Evolutionary conservation across 371 early-diverging fungal species (phyloP), one percentile per base, ranked within the genome.

Genomic region (Fennellomyces sp.): DNA sequence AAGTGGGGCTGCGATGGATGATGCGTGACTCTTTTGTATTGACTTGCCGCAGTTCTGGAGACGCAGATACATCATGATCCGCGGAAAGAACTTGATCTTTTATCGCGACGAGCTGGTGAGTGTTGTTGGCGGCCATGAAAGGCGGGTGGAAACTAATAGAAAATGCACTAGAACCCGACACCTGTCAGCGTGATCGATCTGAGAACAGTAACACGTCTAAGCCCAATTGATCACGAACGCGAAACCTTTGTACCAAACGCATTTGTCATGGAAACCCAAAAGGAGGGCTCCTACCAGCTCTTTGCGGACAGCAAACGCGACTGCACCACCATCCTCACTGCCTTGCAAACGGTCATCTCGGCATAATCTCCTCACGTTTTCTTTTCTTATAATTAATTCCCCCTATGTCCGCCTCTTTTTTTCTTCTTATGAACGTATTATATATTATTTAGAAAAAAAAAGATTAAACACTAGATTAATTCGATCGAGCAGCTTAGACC

Each of bases 101-200:
- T 68, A 63, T 45, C 60, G 63, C 27, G 68, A 68, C 42, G 63
- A 62, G 19, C 17, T 50, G 13, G 54, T 28, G 12, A 54, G 55
- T 19, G 8, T 23, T 6, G 35, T 33, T 33, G 6, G 6, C 35
- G 35, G n/a, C n/a, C 35, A 8, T 33, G 35, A 8, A 33, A 8
- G 13, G 6, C 45, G 8, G 23, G 21, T 23, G n/a, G 5, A 23
- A 45, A 45, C 23, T 21, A 8, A 23, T 23, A 23, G 8, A 15
- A 15, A n/a, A 10, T n/a, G 5, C 15, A 39, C 15, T 49, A 72
- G 66, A 77, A 74, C 33, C 65, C 69, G 21, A 65, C 64, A 8
- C 82, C 85, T 5, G 49, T 81, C 6, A 58, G 70, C 11, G 75
- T 78, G 30, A 69, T 88, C 56, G 70, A 78, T 56, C 68, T 84